A percentile compares a stretch with the other conserved stretches of the same genome.
phyloP scores from a whole-genome alignment of 352 stramenopile species.

The Phytophthora foliorum region DNA sequence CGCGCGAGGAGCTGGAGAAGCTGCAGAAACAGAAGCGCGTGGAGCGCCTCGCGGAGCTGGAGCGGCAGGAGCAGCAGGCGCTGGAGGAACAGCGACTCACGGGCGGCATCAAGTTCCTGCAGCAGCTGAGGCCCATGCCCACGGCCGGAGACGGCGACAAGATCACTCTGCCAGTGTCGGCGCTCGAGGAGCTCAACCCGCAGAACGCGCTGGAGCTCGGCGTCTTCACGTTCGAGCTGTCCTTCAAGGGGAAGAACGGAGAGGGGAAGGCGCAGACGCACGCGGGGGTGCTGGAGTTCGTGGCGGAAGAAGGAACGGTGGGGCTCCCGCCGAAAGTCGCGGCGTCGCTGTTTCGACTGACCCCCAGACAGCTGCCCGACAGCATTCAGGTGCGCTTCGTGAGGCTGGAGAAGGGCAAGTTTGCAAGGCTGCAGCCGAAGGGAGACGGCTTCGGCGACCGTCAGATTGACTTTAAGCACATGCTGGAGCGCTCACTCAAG shows the following conservation, averaged over 20 bases:
- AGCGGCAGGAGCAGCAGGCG: constrained; percentile 51
- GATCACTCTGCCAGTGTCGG: constrained; percentile 79
- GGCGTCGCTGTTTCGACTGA: constrained; percentile 61
- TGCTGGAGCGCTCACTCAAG: constrained; percentile 81
- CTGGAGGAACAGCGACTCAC: constrained; percentile 81
- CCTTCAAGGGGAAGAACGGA: constrained; percentile 24
- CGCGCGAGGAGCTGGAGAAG: constrained; percentile 54
- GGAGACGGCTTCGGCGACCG: constrained; percentile 77
- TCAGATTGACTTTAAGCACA: constrained; percentile 84
- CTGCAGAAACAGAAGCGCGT: constrained; percentile 56
- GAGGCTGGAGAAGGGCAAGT: constrained; percentile 76
- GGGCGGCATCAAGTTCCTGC: constrained; percentile 72
- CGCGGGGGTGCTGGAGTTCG: constrained; percentile 84
- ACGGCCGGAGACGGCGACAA: constrained; percentile 74
- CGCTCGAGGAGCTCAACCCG: constrained; percentile 80
- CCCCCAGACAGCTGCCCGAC: constrained; percentile 29
- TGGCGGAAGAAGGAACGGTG: constrained; percentile 79
- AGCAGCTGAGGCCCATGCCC: constrained; percentile 57
- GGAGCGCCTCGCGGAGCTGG: constrained; percentile 67
- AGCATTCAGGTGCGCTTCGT: constrained; percentile 76
- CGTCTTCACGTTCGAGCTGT: constrained; percentile 88
- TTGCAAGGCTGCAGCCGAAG: constrained; percentile 72
- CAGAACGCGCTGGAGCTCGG: constrained; percentile 80
- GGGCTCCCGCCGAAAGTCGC: constrained; percentile 84
- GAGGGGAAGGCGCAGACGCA: constrained; percentile 52